Evolutionary conservation across 2,329 filamentous ascomycete species (phyloP), one percentile per base, ranked within the genome.

Genomic region (Colletotrichum sp.): DNA sequence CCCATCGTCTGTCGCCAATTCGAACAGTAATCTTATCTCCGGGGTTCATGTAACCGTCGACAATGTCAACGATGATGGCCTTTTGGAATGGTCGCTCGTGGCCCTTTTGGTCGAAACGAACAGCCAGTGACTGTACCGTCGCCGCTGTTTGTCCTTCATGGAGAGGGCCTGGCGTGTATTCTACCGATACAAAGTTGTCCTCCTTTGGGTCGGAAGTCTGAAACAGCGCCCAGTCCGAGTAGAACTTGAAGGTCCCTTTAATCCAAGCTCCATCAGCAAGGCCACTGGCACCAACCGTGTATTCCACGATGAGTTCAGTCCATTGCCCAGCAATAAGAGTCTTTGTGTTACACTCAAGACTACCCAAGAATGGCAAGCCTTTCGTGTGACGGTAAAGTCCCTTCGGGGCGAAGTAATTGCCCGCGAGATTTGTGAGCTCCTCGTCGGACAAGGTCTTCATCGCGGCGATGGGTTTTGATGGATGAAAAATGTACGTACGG

Each of bases 181-280:
- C 82, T 2, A 83, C 81, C 15, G 81, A 83, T 8, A 84, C 79
- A 68, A 84, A 83, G 65, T 84, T 84, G 59, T 84, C 80, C 26
- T 77, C 57, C 16, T 32, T 77, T 6, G 77, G 79, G 67, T 83
- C 79, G 1, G 83, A 81, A 4, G 83, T 84, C 69, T 84, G 82
- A 64, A 84, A 84, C 2, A 84, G 74, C 4, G 82, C 82, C 83
- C 82, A 84, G 76, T 84, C 83, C 34, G 83, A 84, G 76, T 85
- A 85, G 52, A 85, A 85, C 60, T 85, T 84, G 80, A 85, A 85
- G 0, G 83, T 85, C 3, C 83, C 83, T 68, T 85, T 85, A 66
- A 85, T 84, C 83, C 81, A 85, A 6, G 83, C 83, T 3, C 83
- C 82, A 71, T 84, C 82, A 3, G 81, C 82, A 16, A 83, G 78